These are phyloP conservation scores for Candida glucosophila DNA, from an alignment of 1,139 yeast genomes.

Conservation along the genomic window DNA sequence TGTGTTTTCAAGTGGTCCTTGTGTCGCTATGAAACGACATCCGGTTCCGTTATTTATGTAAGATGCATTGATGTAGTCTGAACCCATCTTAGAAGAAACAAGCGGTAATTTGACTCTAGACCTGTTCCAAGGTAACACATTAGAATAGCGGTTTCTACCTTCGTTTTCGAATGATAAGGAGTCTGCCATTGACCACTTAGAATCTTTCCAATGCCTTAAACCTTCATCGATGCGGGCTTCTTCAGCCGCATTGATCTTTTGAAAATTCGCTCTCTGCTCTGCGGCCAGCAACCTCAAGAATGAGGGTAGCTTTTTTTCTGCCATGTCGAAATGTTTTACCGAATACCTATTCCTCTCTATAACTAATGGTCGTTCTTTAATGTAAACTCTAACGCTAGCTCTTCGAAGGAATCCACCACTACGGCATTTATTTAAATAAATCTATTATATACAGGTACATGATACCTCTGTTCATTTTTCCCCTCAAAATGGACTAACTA, in stretches of 20 bases:
- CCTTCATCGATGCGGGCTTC: conserved; percentile 12
- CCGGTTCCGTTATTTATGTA: conserved; percentile 13
- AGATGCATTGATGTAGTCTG: conserved; percentile 39
- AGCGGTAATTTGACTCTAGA: conserved; percentile 25
- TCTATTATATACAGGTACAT: not conserved
- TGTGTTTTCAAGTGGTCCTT: conserved; percentile 61
- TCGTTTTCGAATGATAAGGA: conserved; percentile 12
- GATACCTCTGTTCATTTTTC: not conserved
- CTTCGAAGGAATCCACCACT: too few species aligned
- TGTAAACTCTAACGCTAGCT: conserved; percentile 9
- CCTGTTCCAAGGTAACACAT: conserved; percentile 36
- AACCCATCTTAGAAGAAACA: conserved; percentile 6
- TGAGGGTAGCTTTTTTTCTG: too few species aligned
- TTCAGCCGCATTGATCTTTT: conserved; percentile 10
- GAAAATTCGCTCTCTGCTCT: conserved; percentile 9
- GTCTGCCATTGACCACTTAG: conserved; percentile 16
- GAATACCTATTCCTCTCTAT: conserved; percentile 8
- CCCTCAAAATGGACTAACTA: conserved; percentile 6
- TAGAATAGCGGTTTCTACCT: conserved; percentile 31
- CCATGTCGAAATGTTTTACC: conserved; percentile 11
- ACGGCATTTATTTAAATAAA: not conserved
- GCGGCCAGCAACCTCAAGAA: too few species aligned
- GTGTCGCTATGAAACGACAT: conserved; percentile 30
- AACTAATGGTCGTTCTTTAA: conserved; percentile 5
- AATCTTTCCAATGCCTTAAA: conserved; percentile 7